Base-by-base conservation (phyloP, 305 asterid genomes). In the Rubia tinctorum region DNA sequence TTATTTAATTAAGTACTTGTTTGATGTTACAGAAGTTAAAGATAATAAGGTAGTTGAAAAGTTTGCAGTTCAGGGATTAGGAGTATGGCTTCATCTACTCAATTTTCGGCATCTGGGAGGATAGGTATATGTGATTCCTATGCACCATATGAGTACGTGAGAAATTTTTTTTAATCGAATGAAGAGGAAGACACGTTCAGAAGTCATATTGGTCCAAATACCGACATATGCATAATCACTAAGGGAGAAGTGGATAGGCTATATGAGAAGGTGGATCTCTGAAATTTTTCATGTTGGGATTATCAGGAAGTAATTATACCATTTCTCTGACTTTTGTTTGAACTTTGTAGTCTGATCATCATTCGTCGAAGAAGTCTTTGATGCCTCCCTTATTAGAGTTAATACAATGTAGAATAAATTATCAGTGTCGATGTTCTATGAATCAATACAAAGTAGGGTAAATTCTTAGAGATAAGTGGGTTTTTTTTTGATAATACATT, bases 91-190 rank as follows among this genome's bases (percentile, higher is more conserved):
- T 84, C 92, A 62, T 88, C 95, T 25, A 82, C 92, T 37, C 94
- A 91, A 71, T 93, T 91, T 63, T 93, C 92, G 25, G 88, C 97
- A 15, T 72, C 93, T 15, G 81, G 91, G 73, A 82, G 95, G 82
- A 84, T 91, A 80, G 88, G 89, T 0, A 71, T 91, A 55, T 88
- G 84, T 71, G 96, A 91, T n/a, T 69, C 86, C 98, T 2, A 78
- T 88, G 76, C 91, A 87, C 78, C 96, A 90, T 53, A 83, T 93
- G 34, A 80, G 87, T 83, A 84, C 90, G 91, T 93, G 98, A n/a
- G n/a, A n/a, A n/a, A n/a, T n/a, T n/a, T n/a, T n/a, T n/a, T n/a
- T n/a, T n/a, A n/a, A n/a, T n/a, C n/a, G n/a, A n/a, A n/a, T n/a
- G n/a, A n/a, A n/a, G n/a, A n/a, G 98, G 98, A 90, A 8, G 97